These are phyloP conservation scores for Verticillium zaregamsianum DNA, from an alignment of 2,329 filamentous ascomycete species.

Conservation along the genomic window DNA sequence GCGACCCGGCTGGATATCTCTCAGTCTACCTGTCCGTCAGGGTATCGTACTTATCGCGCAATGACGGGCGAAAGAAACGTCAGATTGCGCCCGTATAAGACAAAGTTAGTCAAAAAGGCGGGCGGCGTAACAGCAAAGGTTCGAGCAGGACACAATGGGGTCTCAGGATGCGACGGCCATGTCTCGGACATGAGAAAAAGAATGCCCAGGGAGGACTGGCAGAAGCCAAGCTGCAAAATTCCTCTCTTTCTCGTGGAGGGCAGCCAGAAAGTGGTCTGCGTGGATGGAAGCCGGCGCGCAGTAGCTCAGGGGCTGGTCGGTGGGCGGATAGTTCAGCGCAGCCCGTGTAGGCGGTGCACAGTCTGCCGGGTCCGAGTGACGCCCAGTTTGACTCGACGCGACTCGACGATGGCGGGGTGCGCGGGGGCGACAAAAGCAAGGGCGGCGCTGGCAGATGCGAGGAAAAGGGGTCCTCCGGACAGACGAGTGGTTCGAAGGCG, in stretches of 20 bases:
- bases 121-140: background rate
- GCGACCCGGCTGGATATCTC: background rate
- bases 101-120: background rate
- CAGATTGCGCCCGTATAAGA: background rate
- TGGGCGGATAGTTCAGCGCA: background rate
- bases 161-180: constrained; percentile 3
- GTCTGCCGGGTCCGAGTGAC: background rate
- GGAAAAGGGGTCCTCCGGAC: background rate
- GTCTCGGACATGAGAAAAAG: constrained; percentile 1
- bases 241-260: background rate
- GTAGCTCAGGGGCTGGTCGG: background rate
- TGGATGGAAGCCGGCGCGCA: background rate
- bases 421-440: background rate
- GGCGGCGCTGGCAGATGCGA: background rate
- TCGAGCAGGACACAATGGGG: background rate
- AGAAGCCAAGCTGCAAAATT: background rate
- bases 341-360: background rate
- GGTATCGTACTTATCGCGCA: background rate
- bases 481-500: background rate
- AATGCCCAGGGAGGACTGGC: background rate
- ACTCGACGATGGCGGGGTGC: background rate
- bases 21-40: background rate
- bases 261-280: background rate
- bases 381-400: background rate
- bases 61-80: background rate